Percentiles rank a stretch among this genome's conserved stretches.
Conservation (phyloP, 2,329 filamentous ascomycete genomes). For the Fusarium nygamai region DNA sequence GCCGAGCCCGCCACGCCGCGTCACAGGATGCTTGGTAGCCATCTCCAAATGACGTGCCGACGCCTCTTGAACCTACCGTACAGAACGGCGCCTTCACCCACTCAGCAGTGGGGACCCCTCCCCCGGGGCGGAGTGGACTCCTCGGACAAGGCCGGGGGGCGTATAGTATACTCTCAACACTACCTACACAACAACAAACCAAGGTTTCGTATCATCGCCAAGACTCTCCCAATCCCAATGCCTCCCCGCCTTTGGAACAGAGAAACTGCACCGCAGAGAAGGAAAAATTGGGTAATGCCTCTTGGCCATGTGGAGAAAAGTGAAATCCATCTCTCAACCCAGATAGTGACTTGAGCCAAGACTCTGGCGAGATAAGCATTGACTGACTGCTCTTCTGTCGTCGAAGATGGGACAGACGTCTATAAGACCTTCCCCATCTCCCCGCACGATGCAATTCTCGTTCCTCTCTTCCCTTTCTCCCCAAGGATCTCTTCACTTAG, state of each 20-base stretch:
- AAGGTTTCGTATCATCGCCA: conserved; percentile 39
- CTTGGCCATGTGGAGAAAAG: conserved; percentile 40
- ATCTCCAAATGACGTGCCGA: conserved; percentile 39
- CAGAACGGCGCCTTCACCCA: conserved; percentile 15
- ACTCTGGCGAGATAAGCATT: conserved; percentile 32
- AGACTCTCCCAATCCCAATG: conserved; percentile 31
- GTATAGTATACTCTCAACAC: conserved; percentile 4
- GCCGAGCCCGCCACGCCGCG: conserved; percentile 42
- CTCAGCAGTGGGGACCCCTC: neutral
- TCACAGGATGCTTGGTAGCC: conserved; percentile 27
- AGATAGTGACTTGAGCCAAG: conserved; percentile 30
- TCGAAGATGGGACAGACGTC: conserved; percentile 21
- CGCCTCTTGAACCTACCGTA: conserved; percentile 16
- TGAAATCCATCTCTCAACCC: conserved; percentile 15
- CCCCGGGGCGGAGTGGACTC: conserved; percentile 14
- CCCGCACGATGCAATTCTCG: conserved; percentile 14
- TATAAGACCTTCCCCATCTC: conserved; percentile 40
- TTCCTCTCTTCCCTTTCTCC: neutral
- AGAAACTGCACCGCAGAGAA: conserved; percentile 34
- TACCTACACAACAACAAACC: conserved; percentile 33
- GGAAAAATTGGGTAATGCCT: conserved; percentile 34
- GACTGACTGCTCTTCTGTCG: conserved; percentile 8
- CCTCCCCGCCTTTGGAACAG: conserved; percentile 38
- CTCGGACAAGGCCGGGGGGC: conserved; percentile 27
- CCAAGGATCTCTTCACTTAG: conserved; percentile 30